phyloP scores from a whole-genome alignment of 106 monocot species.

The Xerophyta viscosa region DNA sequence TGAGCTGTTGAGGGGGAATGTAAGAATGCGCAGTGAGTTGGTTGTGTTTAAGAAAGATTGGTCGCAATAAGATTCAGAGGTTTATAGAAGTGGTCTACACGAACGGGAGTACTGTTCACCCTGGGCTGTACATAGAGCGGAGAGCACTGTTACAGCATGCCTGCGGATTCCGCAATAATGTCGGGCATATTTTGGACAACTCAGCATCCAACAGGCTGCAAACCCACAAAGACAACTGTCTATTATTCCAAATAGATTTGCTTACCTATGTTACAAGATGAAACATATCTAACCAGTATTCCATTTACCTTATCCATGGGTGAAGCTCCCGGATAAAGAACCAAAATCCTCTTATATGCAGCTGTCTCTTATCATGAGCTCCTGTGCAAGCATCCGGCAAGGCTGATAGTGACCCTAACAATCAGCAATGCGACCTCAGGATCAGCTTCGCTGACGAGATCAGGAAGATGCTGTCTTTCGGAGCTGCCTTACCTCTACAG shows the following conservation, averaged over 20 bases:
- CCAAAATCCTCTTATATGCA: conserved; percentile 30
- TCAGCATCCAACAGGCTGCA: conserved; percentile 46
- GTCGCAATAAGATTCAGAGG: too few relatives aligned
- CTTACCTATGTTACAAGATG: neutral
- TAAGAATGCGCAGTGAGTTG: conserved; percentile 24
- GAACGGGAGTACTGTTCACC: too few relatives aligned
- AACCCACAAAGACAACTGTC: neutral
- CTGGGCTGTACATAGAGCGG: conserved; percentile 24
- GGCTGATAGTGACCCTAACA: conserved; percentile 16
- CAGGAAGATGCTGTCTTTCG: conserved; percentile 14
- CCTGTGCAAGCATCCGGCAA: conserved; percentile 34
- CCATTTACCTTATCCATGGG: conserved; percentile 48
- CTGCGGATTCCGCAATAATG: conserved; percentile 28
- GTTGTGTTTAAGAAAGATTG: too few relatives aligned
- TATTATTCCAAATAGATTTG: neutral
- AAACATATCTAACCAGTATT: neutral
- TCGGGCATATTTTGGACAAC: conserved; percentile 18
- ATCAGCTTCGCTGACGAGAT: conserved; percentile 5
- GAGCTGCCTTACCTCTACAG: conserved; percentile 1
- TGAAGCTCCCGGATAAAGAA: conserved; percentile 34
- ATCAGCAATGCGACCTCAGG: conserved; percentile 31
- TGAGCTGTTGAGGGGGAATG: conserved; percentile 24
- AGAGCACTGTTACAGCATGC: conserved; percentile 40
- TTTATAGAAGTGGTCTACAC: too few relatives aligned
- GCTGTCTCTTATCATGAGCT: conserved; percentile 17